Evolutionary conservation across 345 rosid species (phyloP).

Genomic region (Arabidopsis suecica): DNA sequence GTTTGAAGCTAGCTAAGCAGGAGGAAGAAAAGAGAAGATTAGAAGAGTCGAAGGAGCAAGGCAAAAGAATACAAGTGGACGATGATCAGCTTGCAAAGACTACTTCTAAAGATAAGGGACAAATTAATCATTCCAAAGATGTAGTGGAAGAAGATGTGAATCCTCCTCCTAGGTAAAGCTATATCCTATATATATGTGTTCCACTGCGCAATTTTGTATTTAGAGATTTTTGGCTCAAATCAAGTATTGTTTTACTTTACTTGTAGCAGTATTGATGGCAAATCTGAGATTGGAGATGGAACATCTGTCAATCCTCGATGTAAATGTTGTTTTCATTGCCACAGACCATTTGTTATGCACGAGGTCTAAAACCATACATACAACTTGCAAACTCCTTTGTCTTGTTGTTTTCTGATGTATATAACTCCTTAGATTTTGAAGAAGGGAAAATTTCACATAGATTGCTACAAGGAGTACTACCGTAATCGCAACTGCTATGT

Average conservation of each 20-base stretch:
- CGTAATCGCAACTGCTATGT: constrained; percentile 30
- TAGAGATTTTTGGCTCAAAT: not conserved
- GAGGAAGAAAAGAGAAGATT: not conserved
- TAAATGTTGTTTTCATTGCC: constrained; percentile 69
- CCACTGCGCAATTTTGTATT: not conserved
- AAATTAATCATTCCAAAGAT: constrained; percentile 12
- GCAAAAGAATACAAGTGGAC: constrained; percentile 37
- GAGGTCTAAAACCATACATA: constrained; percentile 53
- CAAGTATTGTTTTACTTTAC: not conserved
- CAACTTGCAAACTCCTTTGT: not conserved
- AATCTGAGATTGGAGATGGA: constrained; percentile 56
- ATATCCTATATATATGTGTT: not conserved
- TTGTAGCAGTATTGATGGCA: constrained; percentile 61
- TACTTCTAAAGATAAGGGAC: not conserved
- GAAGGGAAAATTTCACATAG: constrained; percentile 22
- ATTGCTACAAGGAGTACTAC: constrained; percentile 29
- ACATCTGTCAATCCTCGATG: constrained; percentile 70
- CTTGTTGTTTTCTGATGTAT: not conserved
- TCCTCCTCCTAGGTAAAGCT: constrained; percentile 34
- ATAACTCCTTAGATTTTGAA: constrained; percentile 16
- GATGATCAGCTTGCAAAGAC: constrained; percentile 24
- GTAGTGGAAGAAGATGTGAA: not conserved
- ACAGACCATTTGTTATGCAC: constrained; percentile 56
- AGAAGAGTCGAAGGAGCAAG: constrained; percentile 28
- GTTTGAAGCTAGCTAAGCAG: not conserved